Conservation (phyloP, 1,139 yeast genomes). For the Pichia sp. region DNA sequence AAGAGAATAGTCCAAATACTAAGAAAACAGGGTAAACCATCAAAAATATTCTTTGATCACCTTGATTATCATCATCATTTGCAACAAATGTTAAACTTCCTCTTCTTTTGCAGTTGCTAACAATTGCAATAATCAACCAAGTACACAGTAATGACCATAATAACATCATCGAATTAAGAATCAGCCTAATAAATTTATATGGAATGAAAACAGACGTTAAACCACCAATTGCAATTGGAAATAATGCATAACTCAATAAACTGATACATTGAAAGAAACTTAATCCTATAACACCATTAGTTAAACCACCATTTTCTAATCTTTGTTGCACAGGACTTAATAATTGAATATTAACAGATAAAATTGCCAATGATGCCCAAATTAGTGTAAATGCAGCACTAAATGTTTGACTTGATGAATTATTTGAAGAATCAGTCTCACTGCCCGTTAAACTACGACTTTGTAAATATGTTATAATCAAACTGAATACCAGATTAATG, state of each 20-base stretch:
- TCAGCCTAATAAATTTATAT: conserved; percentile 50
- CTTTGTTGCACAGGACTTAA: conserved; percentile 36
- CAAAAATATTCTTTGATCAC: conserved; percentile 54
- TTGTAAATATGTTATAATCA: conserved; percentile 41
- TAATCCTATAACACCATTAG: conserved; percentile 28
- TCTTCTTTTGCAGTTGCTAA: conserved; percentile 28
- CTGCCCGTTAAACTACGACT: conserved; percentile 21
- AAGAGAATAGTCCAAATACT: conserved; percentile 65
- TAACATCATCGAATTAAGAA: conserved; percentile 46
- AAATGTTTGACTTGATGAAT: conserved; percentile 41
- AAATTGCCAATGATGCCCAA: conserved; percentile 50
- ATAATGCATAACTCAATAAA: conserved; percentile 75
- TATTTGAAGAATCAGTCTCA: conserved; percentile 1
- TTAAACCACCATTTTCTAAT: conserved; percentile 23
- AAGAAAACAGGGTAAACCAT: conserved; percentile 79
- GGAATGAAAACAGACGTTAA: conserved; percentile 50
- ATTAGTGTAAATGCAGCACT: conserved; percentile 57
- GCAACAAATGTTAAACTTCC: conserved; percentile 27
- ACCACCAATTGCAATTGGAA: conserved; percentile 68
- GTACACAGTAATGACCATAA: conserved; percentile 68
- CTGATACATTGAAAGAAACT: conserved; percentile 74
- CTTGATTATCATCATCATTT: conserved; percentile 21
- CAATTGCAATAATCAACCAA: conserved; percentile 29
- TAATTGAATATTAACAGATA: conserved; percentile 64
- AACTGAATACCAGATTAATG: conserved; percentile 59